Evolutionary conservation across 164 flowering plant species (phyloP).

Genomic region (Chimonanthus salicifolius): DNA sequence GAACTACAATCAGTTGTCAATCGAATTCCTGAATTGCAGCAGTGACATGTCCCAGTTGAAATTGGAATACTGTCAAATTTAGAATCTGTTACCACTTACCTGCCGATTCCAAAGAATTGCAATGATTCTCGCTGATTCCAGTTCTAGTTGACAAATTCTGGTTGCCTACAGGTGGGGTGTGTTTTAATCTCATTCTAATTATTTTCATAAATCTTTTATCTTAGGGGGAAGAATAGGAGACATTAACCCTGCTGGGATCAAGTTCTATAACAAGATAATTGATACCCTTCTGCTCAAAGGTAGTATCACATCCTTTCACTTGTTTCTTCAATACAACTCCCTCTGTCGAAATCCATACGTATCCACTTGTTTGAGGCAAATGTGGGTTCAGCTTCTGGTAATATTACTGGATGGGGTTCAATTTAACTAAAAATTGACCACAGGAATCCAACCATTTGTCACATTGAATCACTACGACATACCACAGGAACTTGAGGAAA

Average conservation of each 20-base stretch:
- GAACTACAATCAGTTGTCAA: too few species aligned
- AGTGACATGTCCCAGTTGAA: neutral
- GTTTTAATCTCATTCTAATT: neutral
- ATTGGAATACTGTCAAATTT: neutral
- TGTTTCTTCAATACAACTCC: too few species aligned
- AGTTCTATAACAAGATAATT: slow-evolving; percentile 44
- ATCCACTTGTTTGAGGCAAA: neutral
- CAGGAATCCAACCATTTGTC: slow-evolving; percentile 15
- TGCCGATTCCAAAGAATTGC: too few species aligned
- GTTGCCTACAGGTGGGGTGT: too few species aligned
- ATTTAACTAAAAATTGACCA: neutral
- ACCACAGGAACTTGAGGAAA: slow-evolving; percentile 12
- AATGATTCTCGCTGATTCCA: too few species aligned
- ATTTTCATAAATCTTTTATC: neutral
- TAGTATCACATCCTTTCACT: slow-evolving; percentile 4
- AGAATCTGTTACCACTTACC: too few species aligned
- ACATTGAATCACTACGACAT: slow-evolving; percentile 14
- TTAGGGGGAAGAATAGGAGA: slow-evolving; percentile 50
- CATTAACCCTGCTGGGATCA: slow-evolving; percentile 38
- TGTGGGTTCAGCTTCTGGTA: too few species aligned
- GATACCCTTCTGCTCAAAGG: slow-evolving; percentile 43
- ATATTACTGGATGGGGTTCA: too few species aligned
- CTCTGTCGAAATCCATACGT: neutral
- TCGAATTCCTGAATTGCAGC: neutral
- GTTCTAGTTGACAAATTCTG: too few species aligned